Evolutionary conservation across 441 rosid species (phyloP).

Genomic region (Adansonia grandidieri): DNA sequence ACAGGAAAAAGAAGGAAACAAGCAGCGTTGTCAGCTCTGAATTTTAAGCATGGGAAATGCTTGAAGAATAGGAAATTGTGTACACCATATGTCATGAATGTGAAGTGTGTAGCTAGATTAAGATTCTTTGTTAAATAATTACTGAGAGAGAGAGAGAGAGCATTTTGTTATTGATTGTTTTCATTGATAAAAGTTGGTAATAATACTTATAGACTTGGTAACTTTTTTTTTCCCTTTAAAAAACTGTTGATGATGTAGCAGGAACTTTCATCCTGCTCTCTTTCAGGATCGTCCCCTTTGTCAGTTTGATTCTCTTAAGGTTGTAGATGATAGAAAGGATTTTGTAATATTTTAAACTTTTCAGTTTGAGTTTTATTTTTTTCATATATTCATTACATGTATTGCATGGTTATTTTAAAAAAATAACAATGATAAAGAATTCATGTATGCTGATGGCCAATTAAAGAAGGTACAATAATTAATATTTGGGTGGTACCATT

Average conservation of each 20-base stretch:
- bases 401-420: too few relatives aligned
- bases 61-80: constrained; percentile 39
- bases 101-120: constrained; percentile 51
- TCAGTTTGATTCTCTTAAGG: neutral
- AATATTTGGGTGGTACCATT: neutral
- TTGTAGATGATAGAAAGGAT: constrained; percentile 32
- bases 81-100: constrained; percentile 55
- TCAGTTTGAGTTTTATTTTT: too few relatives aligned
- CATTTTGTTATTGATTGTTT: constrained; percentile 38
- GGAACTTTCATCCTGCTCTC: constrained; percentile 24
- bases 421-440: too few relatives aligned
- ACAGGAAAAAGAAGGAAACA: neutral
- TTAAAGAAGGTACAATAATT: neutral
- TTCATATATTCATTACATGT: too few relatives aligned
- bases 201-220: constrained; percentile 34
- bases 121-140: constrained; percentile 52
- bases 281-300: neutral
- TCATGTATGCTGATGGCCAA: neutral
- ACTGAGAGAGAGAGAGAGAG: constrained; percentile 30
- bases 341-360: constrained; percentile 36
- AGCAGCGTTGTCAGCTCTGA: constrained; percentile 12
- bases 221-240: constrained; percentile 26
- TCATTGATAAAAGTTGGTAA: constrained; percentile 34
- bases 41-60: constrained; percentile 15
- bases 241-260: constrained; percentile 28